Evolutionary conservation across 306 rosid genomes (phyloP), one percentile per base, ranked within the genome.

Genomic region (Lathyrus aphaca): DNA sequence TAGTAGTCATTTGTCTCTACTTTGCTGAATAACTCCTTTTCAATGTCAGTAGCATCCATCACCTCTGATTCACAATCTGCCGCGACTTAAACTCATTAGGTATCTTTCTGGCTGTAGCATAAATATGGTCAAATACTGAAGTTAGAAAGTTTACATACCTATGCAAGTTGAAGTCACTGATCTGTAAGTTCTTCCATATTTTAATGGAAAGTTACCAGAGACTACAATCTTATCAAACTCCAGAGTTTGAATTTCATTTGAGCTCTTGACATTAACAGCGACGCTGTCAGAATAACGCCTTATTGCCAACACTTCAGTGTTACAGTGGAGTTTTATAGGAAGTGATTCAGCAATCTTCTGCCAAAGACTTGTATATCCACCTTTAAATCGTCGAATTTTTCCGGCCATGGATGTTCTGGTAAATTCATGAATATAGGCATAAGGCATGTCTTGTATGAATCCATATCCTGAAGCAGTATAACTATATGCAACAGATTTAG

Each of bases 401-500:
- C 98, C 98, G 6, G 98, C 98, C 98, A 93, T 90, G 61, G 98
- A 93, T 2, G 97, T 93, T 64, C 96, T 85, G 9, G 91, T 93
- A 73, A 90, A 93, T 82, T 93, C 96, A 74, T 93, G 98, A 74
- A 86, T 68, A 59, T 90, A 93, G 1, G 98, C 96, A 74, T 90
- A 93, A 59, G 96, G 96, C 88, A 93, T 88, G 80, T 93, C 98
- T 82, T 90, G 91, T 27, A 85, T 44, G 73, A 86, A 93, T 9
- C 98, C 98, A 78, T 90, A 93, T 11, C 98, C 98, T 40, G 98
- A 93, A 75, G 98, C 98, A 66, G 96, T 90, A 74, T 90, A 93
- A 48, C 98, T 96, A 78, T 86, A 93, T 60, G 93, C 88, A 74
- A 93, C 96, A 9, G 98, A 93, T 73, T 86, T 90, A 15, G 98